Conservation (phyloP, 306 rosid genomes). For the Cicer chorassanicum region DNA sequence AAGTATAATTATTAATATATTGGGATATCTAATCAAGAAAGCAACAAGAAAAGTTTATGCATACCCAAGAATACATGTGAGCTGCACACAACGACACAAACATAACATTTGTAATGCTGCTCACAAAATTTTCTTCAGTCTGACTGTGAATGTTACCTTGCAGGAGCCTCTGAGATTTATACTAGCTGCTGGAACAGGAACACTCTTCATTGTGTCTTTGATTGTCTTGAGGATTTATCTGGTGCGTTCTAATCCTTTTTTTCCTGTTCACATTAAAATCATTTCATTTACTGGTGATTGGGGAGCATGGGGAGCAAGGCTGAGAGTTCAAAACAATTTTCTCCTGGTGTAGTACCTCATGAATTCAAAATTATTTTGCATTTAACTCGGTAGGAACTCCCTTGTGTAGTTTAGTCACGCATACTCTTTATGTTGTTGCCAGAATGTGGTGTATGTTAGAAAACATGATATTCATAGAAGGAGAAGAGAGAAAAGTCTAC, state of each 20-base stretch:
- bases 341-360: not conserved
- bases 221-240: slow-evolving; percentile 86
- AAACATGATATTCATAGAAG: too few species aligned
- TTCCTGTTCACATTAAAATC: slow-evolving; percentile 16
- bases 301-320: slow-evolving; percentile 28
- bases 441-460: not conserved
- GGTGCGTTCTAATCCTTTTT: slow-evolving; percentile 56
- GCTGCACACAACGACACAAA: slow-evolving; percentile 6
- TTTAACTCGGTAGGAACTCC: not conserved
- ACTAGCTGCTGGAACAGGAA: slow-evolving; percentile 97
- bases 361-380: slow-evolving; percentile 20
- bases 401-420: slow-evolving; percentile 8
- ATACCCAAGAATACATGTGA: slow-evolving; percentile 17
- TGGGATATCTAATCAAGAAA: slow-evolving; percentile 35
- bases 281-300: slow-evolving; percentile 20
- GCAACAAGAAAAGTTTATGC: slow-evolving; percentile 17
- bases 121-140: slow-evolving; percentile 23
- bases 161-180: slow-evolving; percentile 93
- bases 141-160: slow-evolving; percentile 40
- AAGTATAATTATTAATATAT: slow-evolving; percentile 1
- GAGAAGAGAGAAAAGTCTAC: too few species aligned
- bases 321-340: slow-evolving; percentile 29
- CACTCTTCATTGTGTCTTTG: slow-evolving; percentile 87
- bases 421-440: slow-evolving; percentile 21
- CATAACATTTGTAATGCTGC: slow-evolving; percentile 8